Base-by-base conservation (phyloP, 2,329 filamentous ascomycete species). In the Keithomyces neogunnii region DNA sequence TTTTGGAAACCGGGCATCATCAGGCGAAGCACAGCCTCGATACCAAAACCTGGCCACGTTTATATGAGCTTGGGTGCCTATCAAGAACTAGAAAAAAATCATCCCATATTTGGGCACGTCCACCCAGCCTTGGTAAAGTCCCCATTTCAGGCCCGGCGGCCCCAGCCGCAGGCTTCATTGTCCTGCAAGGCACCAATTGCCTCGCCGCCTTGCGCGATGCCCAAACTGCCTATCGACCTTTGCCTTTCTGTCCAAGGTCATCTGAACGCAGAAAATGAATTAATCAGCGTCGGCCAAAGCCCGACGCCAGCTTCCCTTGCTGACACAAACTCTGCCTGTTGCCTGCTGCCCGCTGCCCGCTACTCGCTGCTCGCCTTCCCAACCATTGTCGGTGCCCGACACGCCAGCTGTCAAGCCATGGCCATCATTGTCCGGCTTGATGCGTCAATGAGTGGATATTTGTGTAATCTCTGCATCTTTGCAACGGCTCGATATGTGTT, bases 241-340 rank as follows among this genome's bases (percentile, higher is more conserved):
- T 10, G 26, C n/a, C 10, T 38, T 43, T 31, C 48, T 9, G 13
- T 33, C 32, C 38, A 13, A 30, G n/a, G 29, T n/a, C 19, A 32
- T 38, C 43, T 47, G 39, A 49, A 35, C 19, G 42, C 29, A 11
- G 4, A 13, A 47, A 30, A 5, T 13, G 4, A 36, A 44, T 33
- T 38, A 19, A 19, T 19, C 19, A 19, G 35, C 50, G 40, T 46
- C 19, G 38, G 19, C 6, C 38, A 47, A 32, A 42, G 51, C 51
- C 51, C 38, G 44, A 52, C 28, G 30, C 31, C 33, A 32, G 13
- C n/a, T 45, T 30, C 43, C 40, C 32, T 40, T 44, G 47, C 43
- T 50, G 51, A 50, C 51, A 47, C 19, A 52, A 49, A 28, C 45
- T 9, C 35, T 6, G 7, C 11, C n/a, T 42, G 33, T 43, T 51